Evolutionary conservation across 257 asterid genomes (phyloP).

Genomic region (Asclepias syriaca): DNA sequence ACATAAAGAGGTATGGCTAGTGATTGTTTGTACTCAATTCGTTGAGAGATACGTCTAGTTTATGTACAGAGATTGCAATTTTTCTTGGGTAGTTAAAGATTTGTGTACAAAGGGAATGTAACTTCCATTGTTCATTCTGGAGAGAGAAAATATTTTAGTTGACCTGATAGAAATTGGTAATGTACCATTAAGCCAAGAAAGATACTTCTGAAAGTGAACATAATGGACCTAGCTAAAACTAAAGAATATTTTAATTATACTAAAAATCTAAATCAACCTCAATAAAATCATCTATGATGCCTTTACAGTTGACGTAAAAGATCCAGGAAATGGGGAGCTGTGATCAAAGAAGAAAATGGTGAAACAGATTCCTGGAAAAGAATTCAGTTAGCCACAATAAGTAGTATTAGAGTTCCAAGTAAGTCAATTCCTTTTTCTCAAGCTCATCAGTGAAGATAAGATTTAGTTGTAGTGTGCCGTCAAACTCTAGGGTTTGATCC

Average conservation of each 20-base stretch:
- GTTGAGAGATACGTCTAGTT: not conserved
- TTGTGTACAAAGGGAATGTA: too few species aligned
- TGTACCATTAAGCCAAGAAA: not conserved
- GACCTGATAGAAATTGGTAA: not conserved
- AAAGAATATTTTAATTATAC: not conserved
- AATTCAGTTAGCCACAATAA: not conserved
- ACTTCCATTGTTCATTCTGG: not conserved
- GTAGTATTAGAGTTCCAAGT: not conserved
- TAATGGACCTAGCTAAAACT: not conserved
- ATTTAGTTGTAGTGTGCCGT: not conserved
- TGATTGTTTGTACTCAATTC: not conserved
- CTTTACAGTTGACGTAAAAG: slow-evolving; percentile 1
- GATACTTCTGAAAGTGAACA: not conserved
- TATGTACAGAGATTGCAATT: too few species aligned
- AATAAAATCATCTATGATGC: not conserved
- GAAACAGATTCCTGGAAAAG: not conserved
- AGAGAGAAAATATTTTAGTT: not conserved
- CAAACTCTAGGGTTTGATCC: not conserved
- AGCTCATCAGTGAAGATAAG: not conserved
- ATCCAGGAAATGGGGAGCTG: not conserved
- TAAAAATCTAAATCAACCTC: not conserved
- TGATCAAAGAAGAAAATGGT: not conserved
- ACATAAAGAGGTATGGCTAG: too few species aligned
- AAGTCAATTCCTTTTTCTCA: not conserved
- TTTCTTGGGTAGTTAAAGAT: too few species aligned